phyloP scores from a whole-genome alignment of 495 filamentous ascomycete genomes.

The Xylaria nigripes region DNA sequence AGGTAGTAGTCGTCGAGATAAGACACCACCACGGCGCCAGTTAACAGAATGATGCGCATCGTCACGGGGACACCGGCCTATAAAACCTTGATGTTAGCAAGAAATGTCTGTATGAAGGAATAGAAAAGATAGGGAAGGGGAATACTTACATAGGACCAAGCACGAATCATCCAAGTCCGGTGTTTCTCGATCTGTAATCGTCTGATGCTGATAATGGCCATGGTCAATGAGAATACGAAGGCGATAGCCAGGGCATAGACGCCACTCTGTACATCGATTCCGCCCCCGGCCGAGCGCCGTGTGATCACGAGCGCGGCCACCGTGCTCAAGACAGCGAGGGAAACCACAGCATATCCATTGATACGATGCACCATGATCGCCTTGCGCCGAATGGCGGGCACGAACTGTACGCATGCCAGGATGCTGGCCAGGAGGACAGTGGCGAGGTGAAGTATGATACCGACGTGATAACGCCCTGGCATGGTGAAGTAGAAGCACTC shows the following conservation, averaged over 20 bases:
- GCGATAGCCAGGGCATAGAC: slow-evolving; percentile 31
- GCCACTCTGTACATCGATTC: slow-evolving; percentile 30
- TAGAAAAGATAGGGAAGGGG: neutral
- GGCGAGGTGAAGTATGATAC: slow-evolving; percentile 42
- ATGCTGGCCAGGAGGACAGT: slow-evolving; percentile 38
- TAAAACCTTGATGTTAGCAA: slow-evolving; percentile 1
- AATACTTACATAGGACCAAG: slow-evolving; percentile 35
- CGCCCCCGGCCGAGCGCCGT: slow-evolving; percentile 38
- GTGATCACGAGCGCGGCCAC: slow-evolving; percentile 38
- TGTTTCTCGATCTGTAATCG: slow-evolving; percentile 49
- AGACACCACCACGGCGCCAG: slow-evolving; percentile 28
- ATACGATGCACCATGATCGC: slow-evolving; percentile 42
- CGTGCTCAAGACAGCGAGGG: slow-evolving; percentile 32
- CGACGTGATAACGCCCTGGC: slow-evolving; percentile 28
- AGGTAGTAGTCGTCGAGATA: slow-evolving; percentile 25
- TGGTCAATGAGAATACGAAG: slow-evolving; percentile 22
- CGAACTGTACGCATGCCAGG: slow-evolving; percentile 43
- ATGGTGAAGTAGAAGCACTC: slow-evolving; percentile 43
- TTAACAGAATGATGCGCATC: slow-evolving; percentile 33
- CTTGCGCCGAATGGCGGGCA: slow-evolving; percentile 43
- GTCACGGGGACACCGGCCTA: slow-evolving; percentile 43
- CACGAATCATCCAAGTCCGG: slow-evolving; percentile 48
- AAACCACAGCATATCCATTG: slow-evolving; percentile 41
- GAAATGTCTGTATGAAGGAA: too few relatives aligned
- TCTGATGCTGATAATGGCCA: slow-evolving; percentile 45